Evolutionary conservation across 140 eudicot genomes (phyloP).

Genomic region (Oenanthe javanica): DNA sequence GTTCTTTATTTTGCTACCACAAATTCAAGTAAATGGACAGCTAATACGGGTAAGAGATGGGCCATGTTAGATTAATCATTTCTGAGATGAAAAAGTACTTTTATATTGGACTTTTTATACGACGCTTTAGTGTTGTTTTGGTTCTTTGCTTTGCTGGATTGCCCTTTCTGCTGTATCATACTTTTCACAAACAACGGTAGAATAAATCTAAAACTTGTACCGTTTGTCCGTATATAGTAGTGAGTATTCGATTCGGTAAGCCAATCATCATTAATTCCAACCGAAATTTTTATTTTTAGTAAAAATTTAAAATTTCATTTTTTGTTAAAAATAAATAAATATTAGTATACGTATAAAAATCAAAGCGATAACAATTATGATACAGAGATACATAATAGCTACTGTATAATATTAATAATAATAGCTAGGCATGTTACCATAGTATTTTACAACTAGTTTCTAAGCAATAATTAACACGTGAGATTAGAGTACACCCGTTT

Average conservation of each 20-base stretch:
- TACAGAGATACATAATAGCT: too few species aligned
- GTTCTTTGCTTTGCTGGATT: neutral
- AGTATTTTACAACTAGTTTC: neutral
- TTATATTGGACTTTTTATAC: neutral
- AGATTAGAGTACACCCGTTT: neutral
- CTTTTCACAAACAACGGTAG: neutral
- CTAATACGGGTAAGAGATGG: neutral
- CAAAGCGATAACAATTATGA: too few species aligned
- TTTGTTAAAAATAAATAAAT: too few species aligned
- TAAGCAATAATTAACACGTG: neutral
- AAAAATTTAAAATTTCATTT: too few species aligned
- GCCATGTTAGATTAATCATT: neutral
- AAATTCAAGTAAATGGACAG: slow-evolving; percentile 2
- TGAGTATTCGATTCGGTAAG: too few species aligned
- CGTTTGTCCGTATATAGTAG: neutral
- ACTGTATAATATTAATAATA: too few species aligned
- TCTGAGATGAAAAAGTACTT: neutral
- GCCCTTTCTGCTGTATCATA: neutral
- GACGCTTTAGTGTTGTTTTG: neutral
- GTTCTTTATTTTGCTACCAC: neutral
- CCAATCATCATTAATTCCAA: too few species aligned
- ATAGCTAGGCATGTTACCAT: too few species aligned
- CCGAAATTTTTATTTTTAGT: too few species aligned
- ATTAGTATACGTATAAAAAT: too few species aligned
- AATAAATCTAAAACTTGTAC: neutral